phyloP scores from a whole-genome alignment of 2,329 filamentous ascomycete species.

The Emmonsiellopsis sp. region DNA sequence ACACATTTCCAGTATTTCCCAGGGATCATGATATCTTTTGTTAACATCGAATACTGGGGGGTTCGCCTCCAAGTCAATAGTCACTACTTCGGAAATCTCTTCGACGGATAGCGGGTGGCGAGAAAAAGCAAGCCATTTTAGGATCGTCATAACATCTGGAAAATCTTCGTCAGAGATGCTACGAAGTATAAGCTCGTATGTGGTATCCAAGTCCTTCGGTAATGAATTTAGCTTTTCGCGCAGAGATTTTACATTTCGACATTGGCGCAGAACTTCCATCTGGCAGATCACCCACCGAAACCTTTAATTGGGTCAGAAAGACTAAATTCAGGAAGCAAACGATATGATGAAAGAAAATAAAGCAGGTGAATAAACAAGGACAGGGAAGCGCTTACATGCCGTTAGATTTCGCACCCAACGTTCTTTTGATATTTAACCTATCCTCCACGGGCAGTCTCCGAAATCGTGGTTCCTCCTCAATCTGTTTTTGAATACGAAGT shows the following conservation, averaged over 20 bases:
- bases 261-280: constrained; percentile 13
- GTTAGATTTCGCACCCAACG: constrained; percentile 19
- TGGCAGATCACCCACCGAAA: constrained; percentile 18
- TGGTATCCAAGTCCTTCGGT: constrained; percentile 15
- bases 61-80: constrained; percentile 15
- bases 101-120: constrained; percentile 17
- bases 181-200: constrained; percentile 19
- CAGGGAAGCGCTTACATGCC: constrained; percentile 9
- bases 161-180: constrained; percentile 13
- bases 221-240: constrained; percentile 9
- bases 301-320: constrained; percentile 7
- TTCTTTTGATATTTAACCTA: constrained; percentile 6
- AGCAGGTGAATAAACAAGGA: background rate
- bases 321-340: background rate
- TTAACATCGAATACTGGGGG: constrained; percentile 17
- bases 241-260: constrained; percentile 7
- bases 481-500: constrained; percentile 9
- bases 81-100: constrained; percentile 21
- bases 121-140: constrained; percentile 20
- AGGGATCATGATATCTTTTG: constrained; percentile 17
- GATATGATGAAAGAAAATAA: background rate
- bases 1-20: constrained; percentile 12
- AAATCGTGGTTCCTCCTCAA: constrained; percentile 6
- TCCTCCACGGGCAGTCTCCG: constrained; percentile 5
- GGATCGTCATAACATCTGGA: constrained; percentile 15